A percentile compares a stretch with the other conserved stretches of the same genome.
phyloP scores from a whole-genome alignment of 441 rosid genomes.

The Theobroma grandiflorum region DNA sequence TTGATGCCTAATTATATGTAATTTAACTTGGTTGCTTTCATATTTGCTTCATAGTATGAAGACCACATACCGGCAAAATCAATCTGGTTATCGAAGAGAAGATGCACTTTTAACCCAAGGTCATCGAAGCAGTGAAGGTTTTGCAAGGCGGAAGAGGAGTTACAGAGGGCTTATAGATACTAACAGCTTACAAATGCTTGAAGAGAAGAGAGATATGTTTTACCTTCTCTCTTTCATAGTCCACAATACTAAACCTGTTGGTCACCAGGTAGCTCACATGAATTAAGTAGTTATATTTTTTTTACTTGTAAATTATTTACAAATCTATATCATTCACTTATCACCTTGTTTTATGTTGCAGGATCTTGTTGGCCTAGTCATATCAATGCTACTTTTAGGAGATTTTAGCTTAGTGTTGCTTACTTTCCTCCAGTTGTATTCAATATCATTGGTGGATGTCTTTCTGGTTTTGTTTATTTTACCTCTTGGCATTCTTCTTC shows the following conservation, averaged over 20 bases:
- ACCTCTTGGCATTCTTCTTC: constrained; percentile 95
- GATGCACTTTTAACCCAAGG: constrained; percentile 51
- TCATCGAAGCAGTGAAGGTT: constrained; percentile 57
- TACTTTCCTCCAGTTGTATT: constrained; percentile 95
- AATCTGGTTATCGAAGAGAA: constrained; percentile 53
- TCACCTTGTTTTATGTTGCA: constrained; percentile 47
- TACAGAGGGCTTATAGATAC: constrained; percentile 75
- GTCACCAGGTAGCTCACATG: constrained; percentile 84
- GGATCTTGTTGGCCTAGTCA: constrained; percentile 99
- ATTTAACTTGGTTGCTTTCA: constrained; percentile 41
- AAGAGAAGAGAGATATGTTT: constrained; percentile 93
- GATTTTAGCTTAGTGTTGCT: constrained; percentile 99
- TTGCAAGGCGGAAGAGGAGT: constrained; percentile 59
- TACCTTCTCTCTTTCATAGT: constrained; percentile 89
- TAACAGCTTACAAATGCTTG: constrained; percentile 79
- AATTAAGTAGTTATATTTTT: background rate
- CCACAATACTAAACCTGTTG: constrained; percentile 98
- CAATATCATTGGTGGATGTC: constrained; percentile 86
- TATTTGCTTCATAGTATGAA: constrained; percentile 46
- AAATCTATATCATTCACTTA: constrained; percentile 25
- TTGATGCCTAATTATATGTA: constrained; percentile 29
- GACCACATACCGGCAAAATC: constrained; percentile 45
- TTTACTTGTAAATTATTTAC: background rate
- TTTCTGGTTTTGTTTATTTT: constrained; percentile 86
- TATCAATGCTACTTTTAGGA: constrained; percentile 96